phyloP scores from a whole-genome alignment of 345 rosid genomes.

The Aethionema arabicum region DNA sequence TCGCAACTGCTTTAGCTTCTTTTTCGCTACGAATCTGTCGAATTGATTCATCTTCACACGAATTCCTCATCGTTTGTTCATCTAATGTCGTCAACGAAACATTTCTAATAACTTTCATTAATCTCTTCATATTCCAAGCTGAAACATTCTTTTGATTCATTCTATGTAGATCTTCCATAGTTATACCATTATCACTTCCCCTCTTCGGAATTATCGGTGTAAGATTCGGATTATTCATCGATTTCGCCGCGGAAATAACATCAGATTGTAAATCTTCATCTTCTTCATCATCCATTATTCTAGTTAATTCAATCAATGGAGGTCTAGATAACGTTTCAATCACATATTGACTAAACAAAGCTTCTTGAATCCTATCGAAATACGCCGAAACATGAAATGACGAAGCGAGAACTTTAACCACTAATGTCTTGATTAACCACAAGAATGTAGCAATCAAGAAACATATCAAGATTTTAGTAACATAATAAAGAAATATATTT shows the following conservation, averaged over 20 bases:
- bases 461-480: conserved; percentile 66
- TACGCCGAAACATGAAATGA: conserved; percentile 90
- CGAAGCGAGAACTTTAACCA: conserved; percentile 81
- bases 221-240: conserved; percentile 41
- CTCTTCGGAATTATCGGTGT: conserved; percentile 37
- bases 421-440: conserved; percentile 84
- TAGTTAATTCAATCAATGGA: conserved; percentile 58
- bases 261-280: conserved; percentile 63
- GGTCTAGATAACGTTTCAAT: conserved; percentile 78
- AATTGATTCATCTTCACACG: conserved; percentile 57
- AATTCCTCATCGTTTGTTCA: conserved; percentile 51
- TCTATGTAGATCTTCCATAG: conserved; percentile 63
- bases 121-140: conserved; percentile 98
- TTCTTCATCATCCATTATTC: conserved; percentile 49
- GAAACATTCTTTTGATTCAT: conserved; percentile 74
- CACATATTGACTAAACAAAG: conserved; percentile 73
- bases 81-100: conserved; percentile 77
- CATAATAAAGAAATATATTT: conserved; percentile 42
- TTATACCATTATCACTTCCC: conserved; percentile 41
- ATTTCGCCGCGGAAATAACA: conserved; percentile 44
- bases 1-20: conserved; percentile 87
- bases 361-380: conserved; percentile 87
- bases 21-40: conserved; percentile 65
- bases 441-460: conserved; percentile 59
- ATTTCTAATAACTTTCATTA: conserved; percentile 74